Conservation (phyloP, 805 yeast genomes). For the Grigorovia transvaalensis region DNA sequence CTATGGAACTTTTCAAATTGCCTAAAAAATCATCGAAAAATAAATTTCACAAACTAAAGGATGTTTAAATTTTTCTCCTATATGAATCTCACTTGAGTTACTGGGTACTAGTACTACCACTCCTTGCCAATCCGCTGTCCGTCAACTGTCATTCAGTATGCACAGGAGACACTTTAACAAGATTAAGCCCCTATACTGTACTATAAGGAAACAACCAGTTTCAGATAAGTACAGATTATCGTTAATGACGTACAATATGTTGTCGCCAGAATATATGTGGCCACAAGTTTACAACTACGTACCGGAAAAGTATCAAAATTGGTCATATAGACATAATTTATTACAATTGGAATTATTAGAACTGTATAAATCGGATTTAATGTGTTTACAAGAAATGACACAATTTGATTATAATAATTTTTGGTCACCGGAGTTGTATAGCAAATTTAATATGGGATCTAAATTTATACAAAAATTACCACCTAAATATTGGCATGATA, state of each 20-base stretch:
- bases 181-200: background rate
- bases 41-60: background rate
- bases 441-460: slow-evolving; percentile 34
- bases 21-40: no score
- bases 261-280: slow-evolving; percentile 53
- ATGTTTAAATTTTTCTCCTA: background rate
- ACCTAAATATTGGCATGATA: slow-evolving; percentile 44
- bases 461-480: slow-evolving; percentile 39
- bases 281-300: slow-evolving; percentile 43
- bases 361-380: slow-evolving; percentile 38
- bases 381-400: slow-evolving; percentile 52
- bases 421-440: slow-evolving; percentile 30
- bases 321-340: slow-evolving; percentile 40
- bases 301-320: slow-evolving; percentile 36
- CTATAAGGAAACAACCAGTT: background rate
- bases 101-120: background rate
- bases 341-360: slow-evolving; percentile 30
- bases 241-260: slow-evolving; percentile 36
- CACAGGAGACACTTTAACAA: background rate
- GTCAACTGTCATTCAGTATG: background rate
- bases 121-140: background rate
- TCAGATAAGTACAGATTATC: slow-evolving; percentile 13
- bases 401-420: slow-evolving; percentile 29
- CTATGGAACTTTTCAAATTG: no score
- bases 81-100: no score